Base-by-base conservation (phyloP, 768 basidiomycete genomes). In the Naganishia antarctica region DNA sequence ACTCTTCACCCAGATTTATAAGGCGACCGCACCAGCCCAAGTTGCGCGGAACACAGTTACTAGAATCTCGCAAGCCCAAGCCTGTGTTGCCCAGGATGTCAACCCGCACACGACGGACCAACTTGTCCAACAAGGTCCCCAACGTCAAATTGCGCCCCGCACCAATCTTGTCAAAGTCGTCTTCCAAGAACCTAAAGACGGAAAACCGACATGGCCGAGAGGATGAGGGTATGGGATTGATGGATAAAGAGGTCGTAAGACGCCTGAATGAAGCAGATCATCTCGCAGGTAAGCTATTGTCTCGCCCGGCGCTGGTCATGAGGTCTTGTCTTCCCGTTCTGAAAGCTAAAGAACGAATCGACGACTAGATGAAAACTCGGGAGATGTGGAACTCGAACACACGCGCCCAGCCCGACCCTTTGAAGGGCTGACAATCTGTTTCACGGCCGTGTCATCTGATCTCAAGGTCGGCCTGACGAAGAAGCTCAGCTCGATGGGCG, bases 401-500 rank as follows among this genome's bases (percentile, higher is more conserved):
- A 29, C 46, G 62, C 47, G 26, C 1, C 57, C 40, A 2, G 41
- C 12, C 41, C 40, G 37, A 15, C 60, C 46, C 8, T 41, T 65
- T 21, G 13, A 26, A 23, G 47, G 49, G 44, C 57, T 43, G 26
- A 64, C 63, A 60, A 23, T 64, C n/a, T 61, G 44, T 34, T 61
- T 62, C 34, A 65, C 59, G 41, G 60, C 60, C 46, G 23, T 57
- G n/a, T 29, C 11, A 37, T 62, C 18, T 48, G 43, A 28, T n/a
- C 28, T 23, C 3, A 66, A 92, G 90, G 81, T 84, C 0, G 81
- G 82, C 1, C 68, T 93, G 34, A 89, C 89, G 73, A 85, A 85
- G 65, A 84, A 88, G 71, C 90, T 89, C 0, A 79, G 83, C 25
- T 87, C 91, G 69, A 85, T 96, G 15, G 92, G 92, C 12, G 92